phyloP scores from a whole-genome alignment of 495 filamentous ascomycete species.

The Aspergillus biplanus region DNA sequence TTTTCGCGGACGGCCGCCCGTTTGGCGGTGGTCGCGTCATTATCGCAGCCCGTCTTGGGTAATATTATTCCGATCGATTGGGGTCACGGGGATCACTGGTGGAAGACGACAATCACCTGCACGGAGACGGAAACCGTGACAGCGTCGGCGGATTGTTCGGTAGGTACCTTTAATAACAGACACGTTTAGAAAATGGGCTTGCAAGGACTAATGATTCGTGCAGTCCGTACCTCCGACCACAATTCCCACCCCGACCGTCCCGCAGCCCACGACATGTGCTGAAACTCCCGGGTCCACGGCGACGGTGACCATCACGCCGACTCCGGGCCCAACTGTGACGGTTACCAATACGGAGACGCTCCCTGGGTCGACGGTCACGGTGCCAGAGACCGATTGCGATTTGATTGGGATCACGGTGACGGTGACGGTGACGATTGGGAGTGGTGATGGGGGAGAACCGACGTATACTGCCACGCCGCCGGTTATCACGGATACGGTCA shows the following conservation, averaged over 20 bases:
- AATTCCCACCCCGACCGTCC: not conserved
- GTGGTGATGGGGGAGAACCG: not conserved
- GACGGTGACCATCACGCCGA: not conserved
- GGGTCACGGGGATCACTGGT: too few relatives aligned
- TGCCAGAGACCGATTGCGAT: not conserved
- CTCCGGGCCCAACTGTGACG: not conserved
- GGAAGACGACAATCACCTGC: too few relatives aligned
- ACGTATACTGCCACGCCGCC: not conserved
- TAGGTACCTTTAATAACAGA: too few relatives aligned
- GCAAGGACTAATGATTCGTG: not conserved
- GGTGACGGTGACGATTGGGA: not conserved
- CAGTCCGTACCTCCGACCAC: not conserved
- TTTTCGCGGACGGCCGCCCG: too few relatives aligned
- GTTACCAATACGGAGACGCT: not conserved
- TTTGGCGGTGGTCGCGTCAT: too few relatives aligned
- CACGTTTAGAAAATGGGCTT: too few relatives aligned
- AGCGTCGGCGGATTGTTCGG: too few relatives aligned
- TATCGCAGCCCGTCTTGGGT: too few relatives aligned
- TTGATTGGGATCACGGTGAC: not conserved
- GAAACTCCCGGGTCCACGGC: not conserved
- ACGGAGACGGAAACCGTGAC: too few relatives aligned
- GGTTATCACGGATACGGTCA: not conserved
- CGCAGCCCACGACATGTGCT: not conserved
- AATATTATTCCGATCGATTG: too few relatives aligned
- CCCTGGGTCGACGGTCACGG: not conserved